Conservation (phyloP, 106 monocot species). For the Dendrobium officinale region DNA sequence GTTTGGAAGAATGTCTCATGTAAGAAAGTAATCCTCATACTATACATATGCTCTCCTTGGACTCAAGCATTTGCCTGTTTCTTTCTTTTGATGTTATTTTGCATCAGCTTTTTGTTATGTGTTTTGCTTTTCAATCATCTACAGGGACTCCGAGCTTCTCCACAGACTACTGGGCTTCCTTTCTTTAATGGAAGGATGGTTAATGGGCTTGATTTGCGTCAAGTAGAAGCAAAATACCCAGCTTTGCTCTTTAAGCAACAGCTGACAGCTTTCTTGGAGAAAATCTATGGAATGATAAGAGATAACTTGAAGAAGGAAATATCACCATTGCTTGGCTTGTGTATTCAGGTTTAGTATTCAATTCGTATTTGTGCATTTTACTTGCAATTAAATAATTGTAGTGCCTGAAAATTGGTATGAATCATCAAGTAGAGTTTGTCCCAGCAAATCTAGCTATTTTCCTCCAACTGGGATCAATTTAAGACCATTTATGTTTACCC, state of each 20-base stretch:
- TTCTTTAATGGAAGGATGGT: constrained; percentile 49
- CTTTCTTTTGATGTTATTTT: not conserved
- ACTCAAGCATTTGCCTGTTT: not conserved
- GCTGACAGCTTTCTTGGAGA: constrained; percentile 72
- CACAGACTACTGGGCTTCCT: constrained; percentile 48
- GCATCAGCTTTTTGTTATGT: constrained; percentile 3
- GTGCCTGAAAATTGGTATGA: not conserved
- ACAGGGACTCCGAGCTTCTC: constrained; percentile 49
- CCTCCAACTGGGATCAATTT: not conserved
- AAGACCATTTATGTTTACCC: not conserved
- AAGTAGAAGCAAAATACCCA: constrained; percentile 86
- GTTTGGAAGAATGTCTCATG: constrained; percentile 71
- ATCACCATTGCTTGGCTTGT: constrained; percentile 67
- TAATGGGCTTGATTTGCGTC: constrained; percentile 43
- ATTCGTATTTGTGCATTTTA: not conserved
- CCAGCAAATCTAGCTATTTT: not conserved
- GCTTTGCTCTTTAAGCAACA: constrained; percentile 88
- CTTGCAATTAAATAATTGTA: not conserved
- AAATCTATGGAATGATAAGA: constrained; percentile 80
- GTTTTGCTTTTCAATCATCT: not conserved
- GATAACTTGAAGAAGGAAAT: constrained; percentile 92
- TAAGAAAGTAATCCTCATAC: constrained; percentile 14
- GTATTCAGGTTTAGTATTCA: constrained; percentile 58
- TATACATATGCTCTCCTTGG: not conserved
- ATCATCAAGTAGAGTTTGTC: not conserved